These are phyloP conservation scores for Calonectria hawksworthii DNA, from an alignment of 2,329 filamentous ascomycete genomes.

Conservation along the genomic window DNA sequence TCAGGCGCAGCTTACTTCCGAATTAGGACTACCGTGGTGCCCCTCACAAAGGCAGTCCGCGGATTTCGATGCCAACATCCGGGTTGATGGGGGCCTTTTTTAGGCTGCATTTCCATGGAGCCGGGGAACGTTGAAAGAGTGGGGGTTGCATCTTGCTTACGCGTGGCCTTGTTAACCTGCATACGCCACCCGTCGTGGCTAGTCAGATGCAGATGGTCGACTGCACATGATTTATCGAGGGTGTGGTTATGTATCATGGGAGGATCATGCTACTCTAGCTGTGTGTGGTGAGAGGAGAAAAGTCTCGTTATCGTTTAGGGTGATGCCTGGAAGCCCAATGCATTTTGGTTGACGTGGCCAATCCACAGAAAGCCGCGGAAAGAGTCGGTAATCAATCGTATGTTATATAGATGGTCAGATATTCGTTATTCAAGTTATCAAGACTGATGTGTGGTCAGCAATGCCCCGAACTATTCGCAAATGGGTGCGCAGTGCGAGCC, in stretches of 20 bases:
- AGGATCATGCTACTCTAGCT: neutral
- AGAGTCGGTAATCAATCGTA: neutral
- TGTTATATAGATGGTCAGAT: neutral
- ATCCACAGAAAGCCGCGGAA: neutral
- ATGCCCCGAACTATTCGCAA: neutral
- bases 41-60: neutral
- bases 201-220: neutral
- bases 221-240: neutral
- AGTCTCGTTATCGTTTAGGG: neutral
- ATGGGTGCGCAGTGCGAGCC: neutral
- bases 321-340: neutral
- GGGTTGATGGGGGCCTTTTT: neutral
- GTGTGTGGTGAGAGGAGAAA: neutral
- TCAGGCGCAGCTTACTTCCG: neutral
- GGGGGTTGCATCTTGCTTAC: neutral
- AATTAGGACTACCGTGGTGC: neutral
- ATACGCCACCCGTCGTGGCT: neutral
- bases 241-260: neutral
- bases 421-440: neutral
- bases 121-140: neutral
- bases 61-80: neutral
- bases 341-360: neutral
- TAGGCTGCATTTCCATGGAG: neutral
- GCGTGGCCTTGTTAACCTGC: neutral
- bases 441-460: too few relatives aligned